Conservation (phyloP, 805 yeast species). For the Metschnikowia lunata region DNA sequence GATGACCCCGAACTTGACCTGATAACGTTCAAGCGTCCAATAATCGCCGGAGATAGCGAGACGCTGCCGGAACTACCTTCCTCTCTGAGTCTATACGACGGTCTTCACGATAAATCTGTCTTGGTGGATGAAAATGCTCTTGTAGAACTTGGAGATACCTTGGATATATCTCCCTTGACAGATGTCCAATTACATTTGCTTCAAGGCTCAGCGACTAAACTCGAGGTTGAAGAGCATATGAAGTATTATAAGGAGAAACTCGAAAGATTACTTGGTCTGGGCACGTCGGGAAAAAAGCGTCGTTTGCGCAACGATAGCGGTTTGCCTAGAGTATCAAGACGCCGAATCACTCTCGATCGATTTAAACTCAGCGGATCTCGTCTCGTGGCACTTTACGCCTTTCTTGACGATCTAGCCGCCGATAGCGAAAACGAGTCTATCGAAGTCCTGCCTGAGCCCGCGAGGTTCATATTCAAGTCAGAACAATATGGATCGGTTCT, state of each 20-base stretch:
- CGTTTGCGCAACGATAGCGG: no score
- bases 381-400: neutral
- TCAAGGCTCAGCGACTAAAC: slow-evolving; percentile 2
- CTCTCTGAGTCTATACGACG: slow-evolving; percentile 15
- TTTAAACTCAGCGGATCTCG: slow-evolving; percentile 1
- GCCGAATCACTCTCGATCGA: neutral
- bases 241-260: slow-evolving; percentile 1
- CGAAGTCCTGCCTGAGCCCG: neutral
- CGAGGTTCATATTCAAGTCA: neutral
- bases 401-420: neutral
- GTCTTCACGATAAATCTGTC: slow-evolving; percentile 8
- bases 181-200: slow-evolving; percentile 17
- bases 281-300: no score
- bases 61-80: slow-evolving; percentile 1
- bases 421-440: neutral
- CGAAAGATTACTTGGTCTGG: neutral
- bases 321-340: neutral
- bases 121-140: slow-evolving; percentile 11
- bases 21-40: slow-evolving; percentile 33
- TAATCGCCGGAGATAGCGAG: slow-evolving; percentile 8
- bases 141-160: slow-evolving; percentile 8
- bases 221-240: slow-evolving; percentile 8
- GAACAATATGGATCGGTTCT: neutral
- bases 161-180: slow-evolving; percentile 7
- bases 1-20: slow-evolving; percentile 26